These are phyloP conservation scores for Aspergillus pseudoviridinutans DNA, from an alignment of 2,329 filamentous ascomycete species.

Conservation along the genomic window DNA sequence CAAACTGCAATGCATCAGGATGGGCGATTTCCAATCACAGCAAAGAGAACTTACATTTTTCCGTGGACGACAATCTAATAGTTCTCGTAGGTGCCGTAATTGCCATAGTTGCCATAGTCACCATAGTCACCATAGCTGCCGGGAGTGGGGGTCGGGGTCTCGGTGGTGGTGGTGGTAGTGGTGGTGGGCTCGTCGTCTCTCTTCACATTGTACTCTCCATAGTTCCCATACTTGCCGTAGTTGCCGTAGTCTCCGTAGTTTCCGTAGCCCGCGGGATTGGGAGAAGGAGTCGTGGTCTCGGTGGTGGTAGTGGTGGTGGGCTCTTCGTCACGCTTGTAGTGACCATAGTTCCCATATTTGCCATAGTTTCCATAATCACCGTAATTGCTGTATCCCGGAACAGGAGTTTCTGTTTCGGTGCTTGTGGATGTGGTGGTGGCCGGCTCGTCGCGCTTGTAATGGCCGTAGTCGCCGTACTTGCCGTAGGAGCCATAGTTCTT, in stretches of 20 bases:
- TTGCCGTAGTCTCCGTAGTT: slow-evolving; percentile 8
- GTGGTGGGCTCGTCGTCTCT: neutral
- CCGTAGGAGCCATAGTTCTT: neutral
- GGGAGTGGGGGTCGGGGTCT: neutral
- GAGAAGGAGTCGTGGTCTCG: neutral
- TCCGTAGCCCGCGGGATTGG: neutral
- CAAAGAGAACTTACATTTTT: neutral
- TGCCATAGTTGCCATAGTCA: slow-evolving; percentile 6
- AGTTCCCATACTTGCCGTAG: slow-evolving; percentile 16
- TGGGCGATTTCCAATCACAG: neutral
- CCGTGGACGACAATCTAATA: neutral
- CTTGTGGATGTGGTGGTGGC: neutral
- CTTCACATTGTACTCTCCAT: slow-evolving; percentile 3
- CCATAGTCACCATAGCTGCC: slow-evolving; percentile 1
- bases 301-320: neutral
- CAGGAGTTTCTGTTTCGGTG: slow-evolving; percentile 1
- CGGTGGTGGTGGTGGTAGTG: neutral
- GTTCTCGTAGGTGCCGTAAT: slow-evolving; percentile 10
- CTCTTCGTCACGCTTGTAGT: slow-evolving; percentile 2
- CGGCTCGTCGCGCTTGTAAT: neutral
- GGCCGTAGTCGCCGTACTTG: slow-evolving; percentile 2
- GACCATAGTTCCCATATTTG: slow-evolving; percentile 9
- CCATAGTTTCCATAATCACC: slow-evolving; percentile 3
- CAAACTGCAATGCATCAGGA: neutral
- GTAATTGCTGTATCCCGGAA: neutral